Base-by-base conservation (phyloP, 176 grass and related monocot species). In the Elaeis guineensis region DNA sequence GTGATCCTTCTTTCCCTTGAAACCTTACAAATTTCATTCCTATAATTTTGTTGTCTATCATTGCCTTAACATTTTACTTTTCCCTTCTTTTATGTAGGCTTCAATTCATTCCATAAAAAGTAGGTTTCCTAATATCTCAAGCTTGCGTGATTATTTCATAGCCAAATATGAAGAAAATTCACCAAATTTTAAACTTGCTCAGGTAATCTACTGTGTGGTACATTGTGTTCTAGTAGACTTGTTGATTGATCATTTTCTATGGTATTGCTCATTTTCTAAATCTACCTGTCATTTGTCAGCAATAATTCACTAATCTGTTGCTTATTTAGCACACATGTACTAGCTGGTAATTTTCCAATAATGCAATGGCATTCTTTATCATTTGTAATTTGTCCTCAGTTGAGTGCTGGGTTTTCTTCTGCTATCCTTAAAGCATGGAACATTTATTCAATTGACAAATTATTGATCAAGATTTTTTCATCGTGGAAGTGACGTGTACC, bases 51-150 rank as follows among this genome's bases (percentile, higher is more conserved):
- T 75, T 66, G 16, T 74, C 39, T 51, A 68, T 63, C 58, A 65
- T 55, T 62, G 21, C 28, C 63, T 64, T 23, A 23, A 24, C 65
- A 26, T 69, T 72, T 60, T 44, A 44, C 9, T 44, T 44, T 44
- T 44, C 9, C 24, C 56, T 49, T 50, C 70, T 54, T 63, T 61
- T 67, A 58, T 83, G 32, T 66, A 98, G 93, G 87, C 93, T 51
- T 98, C 93, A 76, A 98, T 98, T 65, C 87, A 98, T 81, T 98
- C 93, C 53, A 83, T 98, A 63, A 98, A 98, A 77, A 89, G 93
- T 86, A 82, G 93, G 66, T 98, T 98, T 59, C 87, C 79, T 49
- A 76, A 89, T 81, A 85, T 92, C 55, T 75, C 71, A 53, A 98
- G 76, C 77, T 76, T 98, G n/a, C 84, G 84, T 12, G 84, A 89